Conservation (phyloP, 768 basidiomycete species). For the Mycena floridula region DNA sequence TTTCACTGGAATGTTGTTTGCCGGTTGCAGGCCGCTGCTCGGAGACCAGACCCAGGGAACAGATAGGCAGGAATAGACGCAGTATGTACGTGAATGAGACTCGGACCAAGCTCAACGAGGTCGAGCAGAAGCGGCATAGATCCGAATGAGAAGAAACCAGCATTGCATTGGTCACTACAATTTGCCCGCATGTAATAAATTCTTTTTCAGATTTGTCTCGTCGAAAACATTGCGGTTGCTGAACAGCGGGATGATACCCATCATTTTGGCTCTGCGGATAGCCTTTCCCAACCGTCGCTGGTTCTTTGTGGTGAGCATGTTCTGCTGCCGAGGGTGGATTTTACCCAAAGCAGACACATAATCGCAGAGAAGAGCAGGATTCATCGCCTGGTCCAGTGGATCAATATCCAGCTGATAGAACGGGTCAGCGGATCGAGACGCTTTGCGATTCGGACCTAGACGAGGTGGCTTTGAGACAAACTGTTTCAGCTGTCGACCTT, state of each 20-base stretch:
- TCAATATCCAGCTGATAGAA: slow-evolving; percentile 70
- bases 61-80: too few relatives aligned
- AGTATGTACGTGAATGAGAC: too few relatives aligned
- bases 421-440: slow-evolving; percentile 54
- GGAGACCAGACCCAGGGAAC: too few relatives aligned
- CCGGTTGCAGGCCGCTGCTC: too few relatives aligned
- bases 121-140: too few relatives aligned
- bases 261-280: slow-evolving; percentile 83
- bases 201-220: too few relatives aligned
- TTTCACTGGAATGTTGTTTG: too few relatives aligned
- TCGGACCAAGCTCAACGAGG: too few relatives aligned
- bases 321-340: slow-evolving; percentile 64
- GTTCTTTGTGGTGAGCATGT: slow-evolving; percentile 68
- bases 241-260: slow-evolving; percentile 74
- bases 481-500: slow-evolving; percentile 25
- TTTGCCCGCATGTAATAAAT: too few relatives aligned
- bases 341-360: slow-evolving; percentile 76
- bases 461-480: slow-evolving; percentile 2
- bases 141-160: too few relatives aligned
- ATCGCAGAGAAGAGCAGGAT: slow-evolving; percentile 48
- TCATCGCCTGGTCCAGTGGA: slow-evolving; percentile 63
- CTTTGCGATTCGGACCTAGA: slow-evolving; percentile 47
- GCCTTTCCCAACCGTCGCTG: slow-evolving; percentile 81
- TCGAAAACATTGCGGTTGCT: slow-evolving; percentile 21
- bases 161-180: too few relatives aligned